phyloP scores from a whole-genome alignment of 164 flowering plant genomes.

The Hamamelis virginiana region DNA sequence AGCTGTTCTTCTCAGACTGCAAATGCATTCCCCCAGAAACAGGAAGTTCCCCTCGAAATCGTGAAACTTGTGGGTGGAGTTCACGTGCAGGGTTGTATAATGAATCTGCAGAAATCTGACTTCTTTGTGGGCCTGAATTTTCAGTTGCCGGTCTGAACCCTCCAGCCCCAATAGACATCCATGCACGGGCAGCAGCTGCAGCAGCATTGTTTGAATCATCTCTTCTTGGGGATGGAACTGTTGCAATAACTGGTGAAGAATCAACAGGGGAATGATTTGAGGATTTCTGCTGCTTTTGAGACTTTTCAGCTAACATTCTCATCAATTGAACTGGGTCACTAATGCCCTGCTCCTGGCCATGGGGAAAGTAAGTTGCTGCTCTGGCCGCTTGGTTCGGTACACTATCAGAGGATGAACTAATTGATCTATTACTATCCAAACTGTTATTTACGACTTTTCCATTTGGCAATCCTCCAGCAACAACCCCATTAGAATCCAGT shows the following conservation, averaged over 20 bases:
- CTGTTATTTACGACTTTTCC: conserved; percentile 31
- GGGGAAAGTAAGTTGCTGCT: conserved; percentile 29
- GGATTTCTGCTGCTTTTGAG: conserved; percentile 50
- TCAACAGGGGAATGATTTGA: conserved; percentile 24
- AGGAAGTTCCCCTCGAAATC: conserved; percentile 40
- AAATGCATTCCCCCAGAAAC: conserved; percentile 31
- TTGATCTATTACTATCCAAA: conserved; percentile 20
- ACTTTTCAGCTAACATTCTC: conserved; percentile 56
- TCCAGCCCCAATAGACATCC: conserved; percentile 78
- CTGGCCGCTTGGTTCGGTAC: conserved; percentile 32
- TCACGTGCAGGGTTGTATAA: conserved; percentile 49
- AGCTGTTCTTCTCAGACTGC: conserved; percentile 40
- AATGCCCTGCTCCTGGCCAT: conserved; percentile 51
- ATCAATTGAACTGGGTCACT: conserved; percentile 73
- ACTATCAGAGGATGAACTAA: conserved; percentile 25
- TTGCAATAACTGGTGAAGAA: conserved; percentile 25
- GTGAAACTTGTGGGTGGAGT: conserved; percentile 35
- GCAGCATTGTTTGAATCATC: conserved; percentile 57
- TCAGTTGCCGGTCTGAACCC: conserved; percentile 41
- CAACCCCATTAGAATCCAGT: conserved; percentile 33
- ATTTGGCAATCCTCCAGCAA: conserved; percentile 40
- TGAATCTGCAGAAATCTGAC: conserved; percentile 60
- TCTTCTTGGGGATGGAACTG: conserved; percentile 43
- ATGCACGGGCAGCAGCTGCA: conserved; percentile 61
- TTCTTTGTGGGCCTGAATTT: conserved; percentile 28